phyloP scores from a whole-genome alignment of 208 protist genomes.

The Tritrichomonas musculus region DNA sequence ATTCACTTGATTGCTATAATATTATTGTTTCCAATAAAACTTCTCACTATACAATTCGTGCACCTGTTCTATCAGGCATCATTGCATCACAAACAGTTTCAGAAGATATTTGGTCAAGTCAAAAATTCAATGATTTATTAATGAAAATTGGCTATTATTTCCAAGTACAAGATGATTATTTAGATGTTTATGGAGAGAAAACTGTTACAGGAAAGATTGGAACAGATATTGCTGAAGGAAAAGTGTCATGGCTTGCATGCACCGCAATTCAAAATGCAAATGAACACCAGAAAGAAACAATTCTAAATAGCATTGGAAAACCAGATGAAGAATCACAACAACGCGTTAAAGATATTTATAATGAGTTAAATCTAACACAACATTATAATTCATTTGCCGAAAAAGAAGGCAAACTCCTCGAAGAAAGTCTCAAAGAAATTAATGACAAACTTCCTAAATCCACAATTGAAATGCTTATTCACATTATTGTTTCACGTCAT shows the following conservation, averaged over 20 bases:
- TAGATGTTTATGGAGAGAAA: conserved; percentile 59
- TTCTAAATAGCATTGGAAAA: not conserved
- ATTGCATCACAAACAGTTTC: conserved; percentile 10
- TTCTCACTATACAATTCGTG: conserved; percentile 56
- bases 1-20: conserved; percentile 31
- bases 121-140: not conserved
- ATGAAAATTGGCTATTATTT: conserved; percentile 41
- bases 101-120: too few species aligned
- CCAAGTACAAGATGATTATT: conserved; percentile 57
- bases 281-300: not conserved
- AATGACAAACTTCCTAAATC: not conserved
- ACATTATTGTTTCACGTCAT: too few species aligned
- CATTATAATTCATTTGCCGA: not conserved
- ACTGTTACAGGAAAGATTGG: conserved; percentile 57
- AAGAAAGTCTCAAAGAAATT: not conserved
- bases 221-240: conserved; percentile 61
- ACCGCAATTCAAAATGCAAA: conserved; percentile 48
- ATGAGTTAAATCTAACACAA: not conserved
- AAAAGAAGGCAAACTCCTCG: not conserved
- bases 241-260: conserved; percentile 83
- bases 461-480: too few species aligned
- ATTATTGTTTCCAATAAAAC: conserved; percentile 58
- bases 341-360: not conserved
- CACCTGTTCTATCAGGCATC: conserved; percentile 49
- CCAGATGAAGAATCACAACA: not conserved